Evolutionary conservation across 768 basidiomycete genomes (phyloP), one percentile per base, ranked within the genome.

Genomic region (Pleurotus salmoneostramineus): DNA sequence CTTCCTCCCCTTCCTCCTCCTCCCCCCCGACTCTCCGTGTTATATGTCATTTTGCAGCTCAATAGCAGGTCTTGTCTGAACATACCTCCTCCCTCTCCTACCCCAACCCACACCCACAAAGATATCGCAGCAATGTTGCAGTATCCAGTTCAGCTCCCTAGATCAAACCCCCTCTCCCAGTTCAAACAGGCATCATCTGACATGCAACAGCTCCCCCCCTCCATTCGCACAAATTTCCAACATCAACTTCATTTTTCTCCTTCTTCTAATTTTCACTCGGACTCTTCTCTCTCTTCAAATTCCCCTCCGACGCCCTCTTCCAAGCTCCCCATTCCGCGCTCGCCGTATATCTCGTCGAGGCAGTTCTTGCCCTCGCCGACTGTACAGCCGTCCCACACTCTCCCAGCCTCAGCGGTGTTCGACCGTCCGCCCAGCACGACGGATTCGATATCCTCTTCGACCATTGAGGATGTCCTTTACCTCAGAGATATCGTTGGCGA

Each of bases 401-500:
- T 44, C 61, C 58, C 63, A 60, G 66, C 69, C 61, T 70, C 34
- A 61, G 68, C 55, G 58, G 56, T 35, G 64, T 71, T 32, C 62
- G 52, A 55, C 15, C 68, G 1, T 57, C 67, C 37, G 70, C 21
- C 75, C n/a, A 74, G 72, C 14, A 58, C 58, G 50, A 63, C 72
- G 48, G 71, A 71, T 12, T 75, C 73, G 31, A 62, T 71, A 40
- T 60, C 59, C 46, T 79, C 80, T 45, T 77, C 75, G 14, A 63
- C 71, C 55, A 63, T 79, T 52, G 80, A 83, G 59, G 84, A 91
- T 67, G 83, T 93, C 58, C 79, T 95, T 55, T 74, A 72, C 33
- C 84, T 83, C 0, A 91, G 91, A 11, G 92, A 94, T 64, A 62
- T 84, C 63, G 83, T 95, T 31, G 89, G 87, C 32, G 78, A 88